These are phyloP conservation scores for Hansfordia pulvinata DNA, from an alignment of 2,329 filamentous ascomycete species.

Conservation along the genomic window DNA sequence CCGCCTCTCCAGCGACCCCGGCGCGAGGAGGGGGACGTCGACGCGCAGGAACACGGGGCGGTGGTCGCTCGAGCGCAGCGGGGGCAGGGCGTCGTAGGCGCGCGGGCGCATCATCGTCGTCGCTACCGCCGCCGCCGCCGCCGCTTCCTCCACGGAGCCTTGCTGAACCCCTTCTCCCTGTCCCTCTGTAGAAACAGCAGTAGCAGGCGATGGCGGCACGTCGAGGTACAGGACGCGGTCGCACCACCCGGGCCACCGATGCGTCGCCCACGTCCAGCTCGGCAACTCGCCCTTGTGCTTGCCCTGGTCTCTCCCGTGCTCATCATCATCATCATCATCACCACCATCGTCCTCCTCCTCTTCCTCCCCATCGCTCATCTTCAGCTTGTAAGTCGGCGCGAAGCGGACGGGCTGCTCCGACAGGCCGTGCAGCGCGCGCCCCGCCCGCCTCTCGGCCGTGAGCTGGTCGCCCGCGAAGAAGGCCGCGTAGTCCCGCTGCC, in stretches of 20 bases:
- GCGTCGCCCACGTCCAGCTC: constrained; percentile 63
- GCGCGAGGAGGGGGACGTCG: constrained; percentile 44
- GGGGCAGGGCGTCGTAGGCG: constrained; percentile 62
- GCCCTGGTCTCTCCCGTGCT: no score
- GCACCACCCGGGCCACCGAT: constrained; percentile 88
- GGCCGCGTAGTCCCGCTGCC: no score
- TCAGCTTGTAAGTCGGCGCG: constrained; percentile 89
- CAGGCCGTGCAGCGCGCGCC: constrained; percentile 65
- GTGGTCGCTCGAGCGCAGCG: constrained; percentile 79
- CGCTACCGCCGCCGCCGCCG: constrained; percentile 10
- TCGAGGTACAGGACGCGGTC: constrained; percentile 76
- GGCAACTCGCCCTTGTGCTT: no score
- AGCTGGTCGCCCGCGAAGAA: constrained; percentile 72
- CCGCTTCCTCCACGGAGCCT: no score
- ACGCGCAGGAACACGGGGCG: constrained; percentile 65
- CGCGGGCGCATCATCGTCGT: constrained; percentile 30
- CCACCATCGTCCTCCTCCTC: constrained; percentile 13
- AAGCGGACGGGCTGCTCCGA: constrained; percentile 63
- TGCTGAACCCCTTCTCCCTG: no score
- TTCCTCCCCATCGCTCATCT: constrained; percentile 9
- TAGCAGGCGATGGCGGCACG: constrained; percentile 40
- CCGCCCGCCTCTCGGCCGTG: constrained; percentile 51
- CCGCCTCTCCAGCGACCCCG: constrained; percentile 17
- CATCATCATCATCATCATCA: constrained; percentile 20
- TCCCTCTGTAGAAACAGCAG: no score